Evolutionary conservation across 129 eudicot genomes (phyloP).

Genomic region (Centaurea solstitialis): DNA sequence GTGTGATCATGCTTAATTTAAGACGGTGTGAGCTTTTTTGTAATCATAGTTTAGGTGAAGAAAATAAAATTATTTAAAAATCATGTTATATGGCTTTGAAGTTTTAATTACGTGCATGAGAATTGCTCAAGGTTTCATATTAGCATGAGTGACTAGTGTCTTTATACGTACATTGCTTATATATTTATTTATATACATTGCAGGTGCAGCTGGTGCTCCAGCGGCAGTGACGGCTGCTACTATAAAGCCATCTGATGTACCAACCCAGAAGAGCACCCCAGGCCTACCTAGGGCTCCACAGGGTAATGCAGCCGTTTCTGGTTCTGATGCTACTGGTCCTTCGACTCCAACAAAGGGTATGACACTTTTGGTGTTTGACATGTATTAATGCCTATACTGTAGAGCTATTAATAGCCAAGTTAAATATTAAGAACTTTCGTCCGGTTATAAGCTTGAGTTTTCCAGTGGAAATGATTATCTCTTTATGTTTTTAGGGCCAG

Average conservation of each 20-base stretch:
- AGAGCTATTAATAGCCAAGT: background rate
- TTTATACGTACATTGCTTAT: background rate
- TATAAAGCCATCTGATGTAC: constrained; percentile 40
- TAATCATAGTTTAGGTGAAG: background rate
- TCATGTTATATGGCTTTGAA: background rate
- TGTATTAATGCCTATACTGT: background rate
- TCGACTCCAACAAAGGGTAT: constrained; percentile 66
- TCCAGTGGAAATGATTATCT: background rate
- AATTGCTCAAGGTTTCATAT: background rate
- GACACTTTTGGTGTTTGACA: background rate
- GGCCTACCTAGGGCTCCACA: constrained; percentile 59
- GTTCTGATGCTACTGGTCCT: constrained; percentile 43
- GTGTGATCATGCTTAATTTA: background rate
- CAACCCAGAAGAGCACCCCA: constrained; percentile 40
- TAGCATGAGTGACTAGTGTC: background rate
- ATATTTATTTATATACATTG: background rate
- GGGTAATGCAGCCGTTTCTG: constrained; percentile 32
- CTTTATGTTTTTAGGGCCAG: constrained; percentile 38
- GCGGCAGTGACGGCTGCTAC: constrained; percentile 10
- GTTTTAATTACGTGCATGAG: background rate
- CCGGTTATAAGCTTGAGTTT: background rate
- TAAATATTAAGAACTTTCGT: background rate
- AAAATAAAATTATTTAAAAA: background rate
- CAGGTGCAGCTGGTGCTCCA: constrained; percentile 48
- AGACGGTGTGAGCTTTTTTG: background rate